Percentiles rank a stretch among this genome's conserved stretches.
Conservation (phyloP, 441 rosid species). For the Francoa sonchifolia region DNA sequence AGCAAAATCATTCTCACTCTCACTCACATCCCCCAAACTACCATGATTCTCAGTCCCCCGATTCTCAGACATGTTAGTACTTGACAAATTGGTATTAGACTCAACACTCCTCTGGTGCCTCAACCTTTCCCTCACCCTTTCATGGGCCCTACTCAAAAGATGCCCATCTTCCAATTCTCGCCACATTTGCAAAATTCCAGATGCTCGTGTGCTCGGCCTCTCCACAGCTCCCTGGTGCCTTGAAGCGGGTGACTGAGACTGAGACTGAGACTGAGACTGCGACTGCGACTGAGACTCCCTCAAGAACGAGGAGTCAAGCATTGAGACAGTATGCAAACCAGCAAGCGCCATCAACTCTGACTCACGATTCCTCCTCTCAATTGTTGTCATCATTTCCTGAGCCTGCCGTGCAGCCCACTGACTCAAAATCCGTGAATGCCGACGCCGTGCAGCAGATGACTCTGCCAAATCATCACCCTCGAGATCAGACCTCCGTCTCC, state of each 20-base stretch:
- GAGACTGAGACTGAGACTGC: no score
- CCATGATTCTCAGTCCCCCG: constrained; percentile 57
- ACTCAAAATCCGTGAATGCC: constrained; percentile 62
- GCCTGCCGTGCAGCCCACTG: constrained; percentile 86
- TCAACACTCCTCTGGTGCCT: constrained; percentile 52
- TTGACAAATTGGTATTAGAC: constrained; percentile 30
- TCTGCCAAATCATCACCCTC: constrained; percentile 77
- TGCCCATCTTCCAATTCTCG: constrained; percentile 89
- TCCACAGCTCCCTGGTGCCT: constrained; percentile 54
- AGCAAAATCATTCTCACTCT: constrained; percentile 78
- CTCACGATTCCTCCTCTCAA: constrained; percentile 75
- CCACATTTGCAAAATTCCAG: constrained; percentile 80
- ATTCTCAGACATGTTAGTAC: constrained; percentile 37
- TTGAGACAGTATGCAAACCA: constrained; percentile 72
- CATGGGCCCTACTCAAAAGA: constrained; percentile 61
- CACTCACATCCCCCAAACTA: constrained; percentile 53
- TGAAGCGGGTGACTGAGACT: no score
- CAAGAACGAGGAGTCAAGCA: constrained; percentile 76
- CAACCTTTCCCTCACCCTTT: constrained; percentile 59
- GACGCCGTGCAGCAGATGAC: constrained; percentile 66
- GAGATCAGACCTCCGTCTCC: constrained; percentile 71
- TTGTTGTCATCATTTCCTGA: constrained; percentile 78
- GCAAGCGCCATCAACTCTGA: constrained; percentile 82
- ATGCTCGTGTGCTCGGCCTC: constrained; percentile 65
- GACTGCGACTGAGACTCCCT: constrained; percentile 67